A percentile compares a stretch with the other conserved stretches of the same genome.
These are phyloP conservation scores for Rosa rugosa DNA, from an alignment of 306 rosid genomes.

Conservation along the genomic window DNA sequence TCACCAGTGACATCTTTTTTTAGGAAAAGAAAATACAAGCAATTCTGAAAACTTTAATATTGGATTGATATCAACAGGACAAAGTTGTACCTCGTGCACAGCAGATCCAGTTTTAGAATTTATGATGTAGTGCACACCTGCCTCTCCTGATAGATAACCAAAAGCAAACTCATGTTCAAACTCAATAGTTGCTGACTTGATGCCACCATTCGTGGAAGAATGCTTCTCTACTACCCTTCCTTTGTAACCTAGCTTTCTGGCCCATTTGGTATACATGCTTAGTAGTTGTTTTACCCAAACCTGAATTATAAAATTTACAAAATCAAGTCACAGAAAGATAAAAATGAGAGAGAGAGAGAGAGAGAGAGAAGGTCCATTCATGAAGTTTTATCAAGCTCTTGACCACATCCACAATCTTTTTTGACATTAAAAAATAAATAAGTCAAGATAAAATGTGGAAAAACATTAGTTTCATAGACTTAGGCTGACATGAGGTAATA, in stretches of 20 bases:
- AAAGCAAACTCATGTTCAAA: slow-evolving; percentile 76
- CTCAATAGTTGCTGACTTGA: slow-evolving; percentile 61
- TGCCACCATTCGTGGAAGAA: slow-evolving; percentile 50
- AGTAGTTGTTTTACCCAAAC: slow-evolving; percentile 70
- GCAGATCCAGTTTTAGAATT: slow-evolving; percentile 45
- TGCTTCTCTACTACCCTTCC: slow-evolving; percentile 70
- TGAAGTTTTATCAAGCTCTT: not conserved
- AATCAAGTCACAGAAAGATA: slow-evolving; percentile 23
- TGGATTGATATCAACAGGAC: slow-evolving; percentile 15
- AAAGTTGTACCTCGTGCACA: slow-evolving; percentile 44
- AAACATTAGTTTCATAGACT: not conserved
- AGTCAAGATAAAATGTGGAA: not conserved
- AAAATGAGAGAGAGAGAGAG: not conserved
- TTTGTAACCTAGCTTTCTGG: slow-evolving; percentile 59
- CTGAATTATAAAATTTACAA: slow-evolving; percentile 41
- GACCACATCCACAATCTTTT: not conserved
- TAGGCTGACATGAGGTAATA: not conserved
- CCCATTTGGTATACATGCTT: slow-evolving; percentile 78
- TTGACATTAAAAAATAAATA: not conserved
- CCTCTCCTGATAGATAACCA: slow-evolving; percentile 83
- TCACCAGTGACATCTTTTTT: not conserved
- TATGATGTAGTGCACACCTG: slow-evolving; percentile 64
- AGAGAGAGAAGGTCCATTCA: not conserved
- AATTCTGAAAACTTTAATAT: not conserved
- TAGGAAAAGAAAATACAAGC: not conserved